Evolutionary conservation across 169 alveolate genomes (phyloP).

Genomic region (Cryptosporidium sp.): DNA sequence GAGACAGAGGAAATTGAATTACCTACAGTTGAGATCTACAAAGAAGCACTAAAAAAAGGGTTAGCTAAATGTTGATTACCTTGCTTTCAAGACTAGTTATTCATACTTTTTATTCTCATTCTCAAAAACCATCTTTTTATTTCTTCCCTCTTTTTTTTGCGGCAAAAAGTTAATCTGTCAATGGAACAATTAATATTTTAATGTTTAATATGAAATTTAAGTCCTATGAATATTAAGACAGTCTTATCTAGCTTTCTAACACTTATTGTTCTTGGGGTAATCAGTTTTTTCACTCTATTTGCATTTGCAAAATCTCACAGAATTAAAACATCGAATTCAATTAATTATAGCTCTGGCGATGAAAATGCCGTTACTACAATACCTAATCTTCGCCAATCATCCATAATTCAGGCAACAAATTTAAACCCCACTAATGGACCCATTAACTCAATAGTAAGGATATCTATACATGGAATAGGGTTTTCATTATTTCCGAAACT

Average conservation of each 20-base stretch:
- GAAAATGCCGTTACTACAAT: background rate
- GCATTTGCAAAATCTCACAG: background rate
- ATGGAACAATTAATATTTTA: background rate
- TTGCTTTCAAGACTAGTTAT: no score
- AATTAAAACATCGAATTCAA: constrained; percentile 22
- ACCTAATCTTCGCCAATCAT: constrained; percentile 5
- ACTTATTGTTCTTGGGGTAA: background rate
- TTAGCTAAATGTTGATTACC: background rate
- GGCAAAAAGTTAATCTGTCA: constrained; percentile 3
- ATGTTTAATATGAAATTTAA: constrained; percentile 11
- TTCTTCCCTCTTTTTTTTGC: constrained; percentile 12
- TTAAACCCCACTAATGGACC: constrained; percentile 69
- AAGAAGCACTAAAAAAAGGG: constrained; percentile 49
- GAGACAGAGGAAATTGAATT: constrained; percentile 4
- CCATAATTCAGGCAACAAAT: constrained; percentile 64
- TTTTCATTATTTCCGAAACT: constrained; percentile 47
- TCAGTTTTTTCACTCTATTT: background rate
- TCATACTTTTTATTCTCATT: no score
- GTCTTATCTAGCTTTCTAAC: background rate
- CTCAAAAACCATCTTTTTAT: background rate
- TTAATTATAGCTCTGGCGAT: background rate
- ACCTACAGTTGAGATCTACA: constrained; percentile 33
- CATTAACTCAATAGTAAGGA: constrained; percentile 23
- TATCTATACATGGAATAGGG: constrained; percentile 62
- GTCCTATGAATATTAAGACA: constrained; percentile 23